Evolutionary conservation across 371 early-diverging fungal species (phyloP).

Genomic region (Mucor irregularis): DNA sequence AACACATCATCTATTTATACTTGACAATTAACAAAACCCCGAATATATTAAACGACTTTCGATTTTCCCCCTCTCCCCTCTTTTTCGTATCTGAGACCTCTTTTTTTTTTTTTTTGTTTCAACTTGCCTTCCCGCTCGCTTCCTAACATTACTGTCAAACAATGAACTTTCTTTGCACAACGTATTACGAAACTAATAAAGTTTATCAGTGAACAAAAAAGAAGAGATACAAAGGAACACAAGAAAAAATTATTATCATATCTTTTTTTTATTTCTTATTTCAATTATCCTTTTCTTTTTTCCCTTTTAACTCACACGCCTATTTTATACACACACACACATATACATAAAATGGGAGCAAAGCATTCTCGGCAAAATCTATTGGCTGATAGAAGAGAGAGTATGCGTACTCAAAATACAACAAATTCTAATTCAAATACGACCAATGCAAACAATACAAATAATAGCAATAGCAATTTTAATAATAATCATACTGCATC

Average conservation of each 20-base stretch:
- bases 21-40: too few relatives aligned
- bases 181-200: constrained; percentile 9
- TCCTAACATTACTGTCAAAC: constrained; percentile 6
- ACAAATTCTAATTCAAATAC: background rate
- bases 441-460: too few relatives aligned
- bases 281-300: constrained; percentile 8
- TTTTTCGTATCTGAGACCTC: background rate
- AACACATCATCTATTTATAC: too few relatives aligned
- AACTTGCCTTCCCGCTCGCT: too few relatives aligned
- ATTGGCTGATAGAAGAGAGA: background rate
- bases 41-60: background rate
- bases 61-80: too few relatives aligned
- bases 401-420: background rate
- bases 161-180: constrained; percentile 5
- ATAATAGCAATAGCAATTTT: constrained; percentile 8
- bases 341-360: constrained; percentile 19
- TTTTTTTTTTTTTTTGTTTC: background rate
- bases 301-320: constrained; percentile 11
- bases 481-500: constrained; percentile 7
- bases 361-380: constrained; percentile 19
- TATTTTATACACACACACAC: background rate
- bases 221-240: background rate
- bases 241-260: background rate
- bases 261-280: constrained; percentile 13
- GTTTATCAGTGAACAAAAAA: background rate